A percentile compares a stretch with the other conserved stretches of the same genome.
These are phyloP conservation scores for Camellia granthamiana DNA, from an alignment of 148 eudicot species.

Conservation along the genomic window DNA sequence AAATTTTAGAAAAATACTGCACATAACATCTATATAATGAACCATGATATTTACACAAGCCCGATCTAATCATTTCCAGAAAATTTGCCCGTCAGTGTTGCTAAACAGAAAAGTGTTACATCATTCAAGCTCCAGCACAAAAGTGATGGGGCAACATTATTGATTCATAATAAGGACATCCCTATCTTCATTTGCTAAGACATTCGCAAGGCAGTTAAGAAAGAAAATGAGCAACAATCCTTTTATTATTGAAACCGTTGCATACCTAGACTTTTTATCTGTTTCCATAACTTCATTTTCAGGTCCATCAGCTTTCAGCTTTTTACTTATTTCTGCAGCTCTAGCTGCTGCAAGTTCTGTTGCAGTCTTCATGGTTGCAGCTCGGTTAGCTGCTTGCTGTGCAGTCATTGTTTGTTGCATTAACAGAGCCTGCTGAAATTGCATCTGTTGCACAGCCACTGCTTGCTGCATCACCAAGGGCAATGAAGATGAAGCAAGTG, in stretches of 20 bases:
- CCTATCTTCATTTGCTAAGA: not conserved
- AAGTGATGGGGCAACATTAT: not conserved
- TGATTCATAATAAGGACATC: not conserved
- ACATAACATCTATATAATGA: not conserved
- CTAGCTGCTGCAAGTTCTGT: slow-evolving; percentile 95
- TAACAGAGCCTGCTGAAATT: slow-evolving; percentile 88
- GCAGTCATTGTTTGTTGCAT: slow-evolving; percentile 93
- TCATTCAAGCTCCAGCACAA: not conserved
- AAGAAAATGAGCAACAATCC: not conserved
- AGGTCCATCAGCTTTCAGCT: slow-evolving; percentile 71
- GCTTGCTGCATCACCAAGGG: slow-evolving; percentile 97
- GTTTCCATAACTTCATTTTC: slow-evolving; percentile 47
- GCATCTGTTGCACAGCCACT: slow-evolving; percentile 98
- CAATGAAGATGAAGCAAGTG: slow-evolving; percentile 62
- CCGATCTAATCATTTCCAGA: not conserved
- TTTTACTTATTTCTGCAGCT: slow-evolving; percentile 94
- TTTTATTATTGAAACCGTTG: not conserved
- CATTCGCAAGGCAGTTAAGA: not conserved
- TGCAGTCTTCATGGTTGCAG: slow-evolving; percentile 87
- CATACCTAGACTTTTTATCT: slow-evolving; percentile 68
- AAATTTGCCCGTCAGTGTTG: not conserved
- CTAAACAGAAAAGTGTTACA: not conserved
- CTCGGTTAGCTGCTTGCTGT: slow-evolving; percentile 95
- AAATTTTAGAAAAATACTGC: not conserved
- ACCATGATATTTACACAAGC: not conserved